Conservation (phyloP, 208 protist genomes). For the Porcisia deanei region DNA sequence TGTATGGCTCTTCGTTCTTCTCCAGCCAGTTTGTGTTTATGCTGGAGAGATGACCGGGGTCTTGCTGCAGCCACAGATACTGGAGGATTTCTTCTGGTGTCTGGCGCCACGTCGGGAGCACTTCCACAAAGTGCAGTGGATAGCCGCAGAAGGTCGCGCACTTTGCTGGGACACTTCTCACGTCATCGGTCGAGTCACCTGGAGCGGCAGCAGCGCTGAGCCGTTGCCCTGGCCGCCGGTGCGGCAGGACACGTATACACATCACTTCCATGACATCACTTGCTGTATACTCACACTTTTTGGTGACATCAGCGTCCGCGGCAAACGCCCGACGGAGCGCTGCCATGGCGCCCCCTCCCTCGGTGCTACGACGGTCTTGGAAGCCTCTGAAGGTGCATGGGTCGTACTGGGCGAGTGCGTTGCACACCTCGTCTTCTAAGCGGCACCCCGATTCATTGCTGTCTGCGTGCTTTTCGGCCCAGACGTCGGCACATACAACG, state of each 20-base stretch:
- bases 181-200: neutral
- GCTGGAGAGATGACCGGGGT: neutral
- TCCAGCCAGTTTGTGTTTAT: conserved; percentile 15
- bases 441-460: neutral
- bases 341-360: conserved; percentile 1
- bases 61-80: conserved; percentile 9
- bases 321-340: conserved; percentile 9
- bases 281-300: neutral
- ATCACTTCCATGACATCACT: conserved; percentile 14
- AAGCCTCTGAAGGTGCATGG: conserved; percentile 6
- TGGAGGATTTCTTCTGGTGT: conserved; percentile 25
- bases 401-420: conserved; percentile 1
- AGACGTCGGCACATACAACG: conserved; percentile 2
- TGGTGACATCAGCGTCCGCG: conserved; percentile 4
- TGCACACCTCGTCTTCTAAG: neutral
- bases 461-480: neutral
- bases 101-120: conserved; percentile 24
- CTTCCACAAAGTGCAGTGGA: conserved; percentile 30
- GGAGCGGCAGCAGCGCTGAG: neutral
- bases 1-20: conserved; percentile 22
- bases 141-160: conserved; percentile 17
- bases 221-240: conserved; percentile 13
- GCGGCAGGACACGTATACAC: conserved; percentile 29
- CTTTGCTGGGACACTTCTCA: neutral
- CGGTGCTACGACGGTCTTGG: conserved; percentile 14